A percentile compares a stretch with the other conserved stretches of the same genome.
Conservation (phyloP, 1,139 yeast genomes). For the Groenewaldozyma sp. region DNA sequence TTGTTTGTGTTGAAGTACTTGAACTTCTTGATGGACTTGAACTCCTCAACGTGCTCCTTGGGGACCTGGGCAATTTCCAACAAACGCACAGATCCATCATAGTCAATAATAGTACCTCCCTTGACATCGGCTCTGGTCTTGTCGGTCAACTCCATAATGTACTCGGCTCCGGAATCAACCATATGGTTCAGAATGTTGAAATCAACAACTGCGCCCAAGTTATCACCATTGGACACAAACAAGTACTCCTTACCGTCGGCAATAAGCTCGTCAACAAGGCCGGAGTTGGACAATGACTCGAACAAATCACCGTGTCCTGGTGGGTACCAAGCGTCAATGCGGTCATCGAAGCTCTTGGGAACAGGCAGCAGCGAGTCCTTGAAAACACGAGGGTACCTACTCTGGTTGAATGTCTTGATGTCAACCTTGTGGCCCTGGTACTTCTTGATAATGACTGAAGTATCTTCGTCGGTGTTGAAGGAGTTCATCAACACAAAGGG, state of each 20-base stretch:
- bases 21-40: constrained; percentile 94
- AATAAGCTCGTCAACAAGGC: constrained; percentile 82
- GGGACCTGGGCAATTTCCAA: constrained; percentile 98
- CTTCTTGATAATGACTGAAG: constrained; percentile 90
- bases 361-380: constrained; percentile 93
- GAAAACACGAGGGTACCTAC: constrained; percentile 90
- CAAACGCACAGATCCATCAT: constrained; percentile 89
- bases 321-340: constrained; percentile 89
- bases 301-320: constrained; percentile 99
- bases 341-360: constrained; percentile 67
- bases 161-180: constrained; percentile 86
- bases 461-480: constrained; percentile 93
- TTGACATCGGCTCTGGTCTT: constrained; percentile 98
- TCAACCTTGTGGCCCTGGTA: constrained; percentile 95
- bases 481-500: constrained; percentile 97
- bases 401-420: constrained; percentile 94
- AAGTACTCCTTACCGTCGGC: constrained; percentile 91
- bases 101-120: constrained; percentile 97
- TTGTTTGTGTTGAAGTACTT: constrained; percentile 97
- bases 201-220: constrained; percentile 97
- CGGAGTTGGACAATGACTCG: constrained; percentile 81
- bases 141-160: constrained; percentile 96
- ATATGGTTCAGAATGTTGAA: constrained; percentile 84
- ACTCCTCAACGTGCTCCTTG: constrained; percentile 96
- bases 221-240: constrained; percentile 96